Base-by-base conservation (phyloP, 2,329 filamentous ascomycete genomes). In the Lachnellula occidentalis region DNA sequence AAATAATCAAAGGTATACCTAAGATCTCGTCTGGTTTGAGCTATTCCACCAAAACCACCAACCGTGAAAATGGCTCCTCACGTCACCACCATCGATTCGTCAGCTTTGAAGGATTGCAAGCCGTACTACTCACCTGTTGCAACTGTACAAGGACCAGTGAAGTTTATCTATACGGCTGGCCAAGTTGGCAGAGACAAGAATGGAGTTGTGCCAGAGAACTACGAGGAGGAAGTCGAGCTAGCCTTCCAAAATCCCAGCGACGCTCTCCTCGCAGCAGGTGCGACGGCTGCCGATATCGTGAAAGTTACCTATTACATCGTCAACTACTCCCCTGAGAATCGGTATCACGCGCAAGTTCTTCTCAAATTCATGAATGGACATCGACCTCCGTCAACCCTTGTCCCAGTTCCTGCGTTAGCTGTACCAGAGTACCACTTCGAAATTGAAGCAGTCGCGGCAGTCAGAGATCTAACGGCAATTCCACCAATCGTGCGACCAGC, bases 291-390 rank as follows among this genome's bases (percentile, higher is more conserved):
- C 4, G 67, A 76, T 53, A 72, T 77, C 21, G 64, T 68, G 12
- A 75, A 76, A 55, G 60, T 77, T 9, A 74, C 66, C 0, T 55
- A 75, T 17, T 75, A 71, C 52, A 73, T 77, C 42, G 74, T 77
- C 54, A 63, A 74, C 58, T 77, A 77, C 55, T 68, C 74, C 49
- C 63, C 71, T 0, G 52, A 58, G 4, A 61, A 69, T 2, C 67
- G 72, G 4, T 64, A 66, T 22, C 75, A 77, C 57, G 61, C 67
- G 0, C 66, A 66, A 6, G 71, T 67, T 48, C 54, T 77, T 7
- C 66, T 73, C 49, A 64, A 64, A 2, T 75, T 73, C 56, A 60
- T 75, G 3, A 60, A 58, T 2, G 61, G 64, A 2, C 74, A 76
- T 60, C 68, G 72, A 4, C 75, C 74, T 0, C 70, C 71, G 15